Evolutionary conservation across 768 basidiomycete genomes (phyloP).

Genomic region (Pleurotus sapidus): DNA sequence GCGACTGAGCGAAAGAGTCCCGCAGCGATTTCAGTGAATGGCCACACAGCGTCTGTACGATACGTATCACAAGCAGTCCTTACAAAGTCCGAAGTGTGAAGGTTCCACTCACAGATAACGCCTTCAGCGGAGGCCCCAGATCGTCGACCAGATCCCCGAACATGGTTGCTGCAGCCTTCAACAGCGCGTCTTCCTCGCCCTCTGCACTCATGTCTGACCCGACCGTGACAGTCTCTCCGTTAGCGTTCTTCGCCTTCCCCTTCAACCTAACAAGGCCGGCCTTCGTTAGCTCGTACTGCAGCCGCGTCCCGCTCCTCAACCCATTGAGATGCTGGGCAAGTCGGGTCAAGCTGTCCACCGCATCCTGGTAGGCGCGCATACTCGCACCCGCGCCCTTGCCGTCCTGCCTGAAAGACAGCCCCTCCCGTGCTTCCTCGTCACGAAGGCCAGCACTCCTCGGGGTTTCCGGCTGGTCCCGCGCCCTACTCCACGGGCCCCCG

Average conservation of each 20-base stretch:
- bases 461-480: slow-evolving; percentile 15
- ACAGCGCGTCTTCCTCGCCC: slow-evolving; percentile 37
- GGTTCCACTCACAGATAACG: slow-evolving; percentile 57
- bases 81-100: background rate
- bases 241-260: slow-evolving; percentile 11
- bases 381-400: slow-evolving; percentile 12
- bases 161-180: slow-evolving; percentile 64
- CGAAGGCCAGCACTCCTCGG: background rate
- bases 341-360: slow-evolving; percentile 81
- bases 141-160: slow-evolving; percentile 82
- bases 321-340: slow-evolving; percentile 95
- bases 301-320: slow-evolving; percentile 74
- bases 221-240: slow-evolving; percentile 6
- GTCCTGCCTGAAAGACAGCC: slow-evolving; percentile 16
- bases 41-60: slow-evolving; percentile 54
- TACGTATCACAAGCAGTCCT: background rate
- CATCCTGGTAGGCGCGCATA: slow-evolving; percentile 76
- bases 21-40: slow-evolving; percentile 60
- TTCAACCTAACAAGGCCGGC: slow-evolving; percentile 36
- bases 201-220: slow-evolving; percentile 7
- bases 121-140: slow-evolving; percentile 72
- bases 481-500: slow-evolving; percentile 23
- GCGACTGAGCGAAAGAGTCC: slow-evolving; percentile 56
- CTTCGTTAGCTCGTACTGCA: slow-evolving; percentile 81
- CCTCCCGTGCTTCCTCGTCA: background rate